These are phyloP conservation scores for Kingdonia uniflora DNA, from an alignment of 164 flowering plant genomes.

Conservation along the genomic window DNA sequence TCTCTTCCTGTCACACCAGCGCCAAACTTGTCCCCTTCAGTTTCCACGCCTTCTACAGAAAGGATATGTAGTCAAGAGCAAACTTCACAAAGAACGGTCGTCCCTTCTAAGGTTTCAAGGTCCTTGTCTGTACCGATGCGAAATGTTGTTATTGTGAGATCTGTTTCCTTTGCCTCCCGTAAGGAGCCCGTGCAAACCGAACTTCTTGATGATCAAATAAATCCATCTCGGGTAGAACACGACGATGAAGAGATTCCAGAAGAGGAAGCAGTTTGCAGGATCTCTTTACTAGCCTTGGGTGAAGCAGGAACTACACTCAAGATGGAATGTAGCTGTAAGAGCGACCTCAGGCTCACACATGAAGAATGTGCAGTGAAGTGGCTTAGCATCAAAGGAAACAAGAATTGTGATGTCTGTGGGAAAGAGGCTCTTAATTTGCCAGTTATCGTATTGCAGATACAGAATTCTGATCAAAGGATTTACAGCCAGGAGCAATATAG, in stretches of 20 bases:
- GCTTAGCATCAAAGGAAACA: slow-evolving; percentile 70
- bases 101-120: slow-evolving; percentile 16
- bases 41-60: slow-evolving; percentile 32
- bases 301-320: slow-evolving; percentile 60
- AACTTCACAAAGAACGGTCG: slow-evolving; percentile 12
- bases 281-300: slow-evolving; percentile 49
- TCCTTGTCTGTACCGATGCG: slow-evolving; percentile 67
- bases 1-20: slow-evolving; percentile 75
- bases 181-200: slow-evolving; percentile 24
- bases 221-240: slow-evolving; percentile 26
- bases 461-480: slow-evolving; percentile 29
- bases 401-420: slow-evolving; percentile 71
- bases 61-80: slow-evolving; percentile 26
- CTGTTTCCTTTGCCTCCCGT: slow-evolving; percentile 39
- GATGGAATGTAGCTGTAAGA: slow-evolving; percentile 94
- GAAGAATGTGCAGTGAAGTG: slow-evolving; percentile 80
- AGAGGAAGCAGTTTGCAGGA: slow-evolving; percentile 86
- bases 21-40: slow-evolving; percentile 40
- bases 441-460: slow-evolving; percentile 63
- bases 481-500: slow-evolving; percentile 27
- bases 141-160: slow-evolving; percentile 67
- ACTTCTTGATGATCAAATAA: slow-evolving; percentile 37
- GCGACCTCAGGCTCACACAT: slow-evolving; percentile 73
- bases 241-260: slow-evolving; percentile 89
- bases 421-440: slow-evolving; percentile 77